Evolutionary conservation across 345 rosid species (phyloP), one percentile per base, ranked within the genome.

Genomic region (Clarkia xantiana): DNA sequence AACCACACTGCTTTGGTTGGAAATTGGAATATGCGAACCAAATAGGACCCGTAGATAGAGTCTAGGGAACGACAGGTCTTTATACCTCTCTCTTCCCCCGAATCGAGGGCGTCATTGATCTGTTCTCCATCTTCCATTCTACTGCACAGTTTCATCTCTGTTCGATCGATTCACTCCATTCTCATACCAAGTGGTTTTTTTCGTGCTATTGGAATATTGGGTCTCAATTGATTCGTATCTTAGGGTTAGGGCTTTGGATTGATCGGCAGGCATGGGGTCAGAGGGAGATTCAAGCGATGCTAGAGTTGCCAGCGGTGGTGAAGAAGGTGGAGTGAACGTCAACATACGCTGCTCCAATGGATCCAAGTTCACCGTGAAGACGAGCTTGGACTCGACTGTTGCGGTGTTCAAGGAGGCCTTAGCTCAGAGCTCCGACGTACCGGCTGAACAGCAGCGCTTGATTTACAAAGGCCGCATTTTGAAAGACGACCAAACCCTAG

Each of bases 391-490:
- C 25, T 76, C 83, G n/a, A 67, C 78, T 15, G 80, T 84, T 15
- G 85, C 49, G 62, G 64, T 59, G 2, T 78, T 84, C 68, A 84
- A 84, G 59, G 67, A 53, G 36, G 22, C 78, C 29, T 62, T 80
- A 62, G 81, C 88, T n/a, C 72, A 61, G 67, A 76, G 54, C 55
- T 74, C 84, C 59, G 90, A 78, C n/a, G 66, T 76, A 12, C 86
- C 86, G 16, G 82, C 86, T 15, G 72, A 81, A 56, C 90, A 81
- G 61, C 94, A 81, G 67, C 75, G 86, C 3, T 53, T 84, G 80
- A 84, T 84, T 72, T 84, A 81, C 55, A 84, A 81, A 57, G 90
- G 94, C 13, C 94, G 94, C 56, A 81, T 84, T 58, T 68, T 84
- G 55, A 84, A 84, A 64, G 94, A 84, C 55, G 90, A 76, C 55